phyloP scores from a whole-genome alignment of 2,329 filamentous ascomycete genomes.

The Madurella fahalii region DNA sequence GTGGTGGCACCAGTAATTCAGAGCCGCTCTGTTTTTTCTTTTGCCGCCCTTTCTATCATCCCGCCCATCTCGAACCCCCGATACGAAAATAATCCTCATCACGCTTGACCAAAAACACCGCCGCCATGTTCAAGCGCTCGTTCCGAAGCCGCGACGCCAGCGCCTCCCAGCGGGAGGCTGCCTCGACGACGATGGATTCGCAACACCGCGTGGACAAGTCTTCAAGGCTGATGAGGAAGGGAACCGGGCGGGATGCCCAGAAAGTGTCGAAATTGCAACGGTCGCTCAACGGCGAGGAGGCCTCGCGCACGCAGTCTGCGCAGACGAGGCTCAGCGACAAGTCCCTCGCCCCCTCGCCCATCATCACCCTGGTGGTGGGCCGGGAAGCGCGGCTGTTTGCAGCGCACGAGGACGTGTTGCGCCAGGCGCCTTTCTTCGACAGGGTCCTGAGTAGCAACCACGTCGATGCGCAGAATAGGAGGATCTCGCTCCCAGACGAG shows the following conservation, averaged over 20 bases:
- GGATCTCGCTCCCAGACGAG: slow-evolving; percentile 67
- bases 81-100: slow-evolving; percentile 22
- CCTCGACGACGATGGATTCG: slow-evolving; percentile 31
- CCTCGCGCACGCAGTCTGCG: slow-evolving; percentile 37
- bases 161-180: slow-evolving; percentile 30
- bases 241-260: slow-evolving; percentile 62
- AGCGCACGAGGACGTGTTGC: slow-evolving; percentile 88
- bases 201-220: slow-evolving; percentile 75
- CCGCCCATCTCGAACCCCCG: slow-evolving; percentile 29
- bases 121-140: slow-evolving; percentile 84
- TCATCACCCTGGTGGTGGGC: slow-evolving; percentile 83
- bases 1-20: slow-evolving; percentile 17
- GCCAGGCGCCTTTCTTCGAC: slow-evolving; percentile 79
- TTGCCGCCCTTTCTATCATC: slow-evolving; percentile 29
- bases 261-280: slow-evolving; percentile 83
- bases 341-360: slow-evolving; percentile 55
- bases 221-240: slow-evolving; percentile 73
- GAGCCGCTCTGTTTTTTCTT: slow-evolving; percentile 33
- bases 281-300: slow-evolving; percentile 56
- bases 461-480: slow-evolving; percentile 72
- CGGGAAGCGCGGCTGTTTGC: slow-evolving; percentile 85
- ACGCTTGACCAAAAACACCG: slow-evolving; percentile 23
- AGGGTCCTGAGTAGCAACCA: slow-evolving; percentile 67
- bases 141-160: slow-evolving; percentile 68
- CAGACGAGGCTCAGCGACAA: slow-evolving; percentile 31